A percentile compares a stretch with the other conserved stretches of the same genome.
Conservation (phyloP, 108 stramenopile species). For the Skeletonema grethae region DNA sequence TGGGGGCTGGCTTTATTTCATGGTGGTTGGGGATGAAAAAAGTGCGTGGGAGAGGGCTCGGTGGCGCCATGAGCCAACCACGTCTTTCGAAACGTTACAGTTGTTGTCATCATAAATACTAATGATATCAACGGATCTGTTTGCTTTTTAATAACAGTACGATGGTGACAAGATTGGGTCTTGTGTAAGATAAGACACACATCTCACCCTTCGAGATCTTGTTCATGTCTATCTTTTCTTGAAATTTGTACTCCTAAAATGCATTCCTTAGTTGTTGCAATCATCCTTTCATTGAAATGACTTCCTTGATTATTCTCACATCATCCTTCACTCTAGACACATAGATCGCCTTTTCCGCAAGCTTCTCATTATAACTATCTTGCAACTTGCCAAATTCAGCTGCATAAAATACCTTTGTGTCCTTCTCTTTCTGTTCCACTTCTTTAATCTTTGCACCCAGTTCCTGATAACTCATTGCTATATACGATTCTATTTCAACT, state of each 20-base stretch:
- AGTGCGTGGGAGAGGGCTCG: neutral
- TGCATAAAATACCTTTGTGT: slow-evolving; percentile 12
- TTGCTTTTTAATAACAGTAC: too few relatives aligned
- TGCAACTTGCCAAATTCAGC: slow-evolving; percentile 24
- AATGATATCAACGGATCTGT: too few relatives aligned
- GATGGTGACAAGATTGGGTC: too few relatives aligned
- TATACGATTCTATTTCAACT: slow-evolving; percentile 33
- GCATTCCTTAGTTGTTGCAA: too few relatives aligned
- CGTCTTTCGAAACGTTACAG: too few relatives aligned
- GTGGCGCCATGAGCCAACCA: too few relatives aligned
- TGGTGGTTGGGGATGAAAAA: neutral
- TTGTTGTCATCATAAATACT: too few relatives aligned
- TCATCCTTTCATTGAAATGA: slow-evolving; percentile 6
- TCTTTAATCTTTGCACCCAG: slow-evolving; percentile 31
- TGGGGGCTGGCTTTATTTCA: neutral
- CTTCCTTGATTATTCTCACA: slow-evolving; percentile 26
- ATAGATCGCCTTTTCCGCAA: slow-evolving; percentile 17
- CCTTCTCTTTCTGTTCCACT: slow-evolving; percentile 20
- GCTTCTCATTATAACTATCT: slow-evolving; percentile 19
- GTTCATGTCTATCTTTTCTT: too few relatives aligned
- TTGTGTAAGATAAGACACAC: too few relatives aligned
- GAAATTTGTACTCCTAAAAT: too few relatives aligned
- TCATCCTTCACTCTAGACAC: slow-evolving; percentile 23
- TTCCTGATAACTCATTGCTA: slow-evolving; percentile 35
- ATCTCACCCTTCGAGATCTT: too few relatives aligned